phyloP scores from a whole-genome alignment of 768 basidiomycete genomes.

The Nidula microcarpa region DNA sequence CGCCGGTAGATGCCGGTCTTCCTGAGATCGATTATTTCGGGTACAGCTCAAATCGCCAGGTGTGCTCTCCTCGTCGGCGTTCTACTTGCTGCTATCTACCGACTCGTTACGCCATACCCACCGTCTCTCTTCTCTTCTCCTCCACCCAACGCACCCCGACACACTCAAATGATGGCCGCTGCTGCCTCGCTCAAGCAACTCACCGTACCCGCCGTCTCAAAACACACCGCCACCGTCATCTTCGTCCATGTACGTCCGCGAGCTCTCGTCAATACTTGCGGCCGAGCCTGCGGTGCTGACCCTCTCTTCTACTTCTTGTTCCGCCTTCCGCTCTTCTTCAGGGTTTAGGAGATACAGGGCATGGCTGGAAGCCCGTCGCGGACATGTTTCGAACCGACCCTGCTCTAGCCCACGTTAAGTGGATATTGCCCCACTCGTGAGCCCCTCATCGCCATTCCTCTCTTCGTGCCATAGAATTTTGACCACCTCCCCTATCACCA shows the following conservation, averaged over 20 bases:
- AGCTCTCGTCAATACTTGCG: slow-evolving; percentile 1
- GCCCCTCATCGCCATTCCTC: slow-evolving; percentile 17
- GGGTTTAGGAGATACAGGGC: slow-evolving; percentile 75
- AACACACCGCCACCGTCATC: slow-evolving; percentile 84
- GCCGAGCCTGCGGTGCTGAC: neutral
- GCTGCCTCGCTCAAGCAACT: slow-evolving; percentile 41
- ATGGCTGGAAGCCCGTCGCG: slow-evolving; percentile 77
- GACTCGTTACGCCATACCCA: slow-evolving; percentile 5
- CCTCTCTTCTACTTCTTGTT: slow-evolving; percentile 3
- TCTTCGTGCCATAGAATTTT: slow-evolving; percentile 3
- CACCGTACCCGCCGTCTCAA: slow-evolving; percentile 48
- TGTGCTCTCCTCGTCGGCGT: slow-evolving; percentile 9
- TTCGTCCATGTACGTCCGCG: slow-evolving; percentile 74
- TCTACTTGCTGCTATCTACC: neutral
- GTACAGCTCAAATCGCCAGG: slow-evolving; percentile 16
- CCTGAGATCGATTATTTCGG: slow-evolving; percentile 37
- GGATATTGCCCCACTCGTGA: slow-evolving; percentile 84
- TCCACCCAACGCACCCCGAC: slow-evolving; percentile 1
- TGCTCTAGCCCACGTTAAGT: slow-evolving; percentile 74
- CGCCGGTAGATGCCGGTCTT: slow-evolving; percentile 42
- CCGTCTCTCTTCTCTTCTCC: slow-evolving; percentile 8
- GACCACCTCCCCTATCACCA: neutral
- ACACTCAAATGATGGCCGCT: slow-evolving; percentile 23
- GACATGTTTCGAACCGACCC: slow-evolving; percentile 55
- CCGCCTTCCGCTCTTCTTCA: slow-evolving; percentile 20